phyloP scores from a whole-genome alignment of 169 alveolate genomes.

The Eimeria sp. region DNA sequence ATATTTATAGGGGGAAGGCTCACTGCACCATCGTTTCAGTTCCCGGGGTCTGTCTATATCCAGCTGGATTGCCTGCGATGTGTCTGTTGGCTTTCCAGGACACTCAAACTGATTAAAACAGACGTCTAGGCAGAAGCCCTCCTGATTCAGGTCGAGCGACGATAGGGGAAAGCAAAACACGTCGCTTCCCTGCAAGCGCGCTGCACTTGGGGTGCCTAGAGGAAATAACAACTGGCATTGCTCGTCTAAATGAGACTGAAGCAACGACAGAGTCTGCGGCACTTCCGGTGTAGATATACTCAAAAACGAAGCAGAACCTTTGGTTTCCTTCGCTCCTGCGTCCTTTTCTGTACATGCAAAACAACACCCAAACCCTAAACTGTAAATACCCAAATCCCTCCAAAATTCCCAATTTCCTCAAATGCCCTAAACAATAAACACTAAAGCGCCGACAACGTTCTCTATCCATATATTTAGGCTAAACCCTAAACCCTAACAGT shows the following conservation, averaged over 20 bases:
- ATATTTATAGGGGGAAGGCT: not conserved
- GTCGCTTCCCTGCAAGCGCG: not conserved
- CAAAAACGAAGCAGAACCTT: not conserved
- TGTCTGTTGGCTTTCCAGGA: not conserved
- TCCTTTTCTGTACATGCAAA: not conserved
- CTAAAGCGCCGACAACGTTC: no score
- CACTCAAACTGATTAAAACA: not conserved
- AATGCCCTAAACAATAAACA: no score
- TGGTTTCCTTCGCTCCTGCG: not conserved
- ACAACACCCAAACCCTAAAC: not conserved
- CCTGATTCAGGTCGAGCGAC: not conserved
- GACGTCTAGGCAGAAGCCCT: not conserved
- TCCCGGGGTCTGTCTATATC: not conserved
- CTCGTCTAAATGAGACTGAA: not conserved
- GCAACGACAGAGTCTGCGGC: constrained; percentile 1
- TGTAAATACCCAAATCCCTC: not conserved
- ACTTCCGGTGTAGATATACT: not conserved
- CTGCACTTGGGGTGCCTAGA: not conserved
- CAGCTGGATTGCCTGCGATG: not conserved
- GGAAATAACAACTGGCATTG: not conserved
- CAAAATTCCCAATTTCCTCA: not conserved
- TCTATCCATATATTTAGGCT: not conserved
- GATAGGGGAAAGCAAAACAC: not conserved
- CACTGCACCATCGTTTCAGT: not conserved
- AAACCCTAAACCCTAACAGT: not conserved